Evolutionary conservation across 305 asterid species (phyloP), one percentile per base, ranked within the genome.

Genomic region (Fraxinus greggii): DNA sequence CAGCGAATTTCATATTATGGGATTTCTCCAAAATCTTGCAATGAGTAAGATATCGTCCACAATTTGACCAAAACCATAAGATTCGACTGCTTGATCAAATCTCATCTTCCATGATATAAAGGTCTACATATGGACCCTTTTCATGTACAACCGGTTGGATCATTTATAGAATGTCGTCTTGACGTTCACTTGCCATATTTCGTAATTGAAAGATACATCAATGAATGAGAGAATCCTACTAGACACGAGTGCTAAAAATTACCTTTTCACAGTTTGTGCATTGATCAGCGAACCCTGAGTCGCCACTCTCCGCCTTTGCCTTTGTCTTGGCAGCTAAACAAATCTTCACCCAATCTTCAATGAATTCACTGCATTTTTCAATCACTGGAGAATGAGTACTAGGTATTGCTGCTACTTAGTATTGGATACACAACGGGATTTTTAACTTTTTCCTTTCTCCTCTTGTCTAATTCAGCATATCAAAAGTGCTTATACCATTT

Each of bases 341-440:
- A 33, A 95, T 87, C 81, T 88, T 91, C 83, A 95, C 97, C 99
- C 99, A 95, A 42, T 92, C 92, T 86, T 95, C 99, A 61, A 95
- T 95, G 80, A 95, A 95, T 67, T 91, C 96, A 77, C 98, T 95
- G 87, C 67, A 56, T 56, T 48, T 48, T 48, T 48, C 59, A 48
- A 45, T 48, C 59, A 48, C 59, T 48, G 15, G 21, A 15, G 7
- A 48, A 48, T 48, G 54, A 45, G 56, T 45, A 45, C 54, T 13
- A 45, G 54, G 54, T 48, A 17, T 13, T 15, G 59, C 7, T 48
- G 59, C 21, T 3, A 48, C 21, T 0, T 48, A 48, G 59, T 15
- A 48, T 48, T 48, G 59, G 21, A 48, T 48, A 48, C 21, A 5
- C 7, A 12, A 45, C 21, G n/a, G 4, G n/a, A 45, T 45, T 42